phyloP scores from a whole-genome alignment of 75 land plant species.

The Chamaecyparis obtusa region DNA sequence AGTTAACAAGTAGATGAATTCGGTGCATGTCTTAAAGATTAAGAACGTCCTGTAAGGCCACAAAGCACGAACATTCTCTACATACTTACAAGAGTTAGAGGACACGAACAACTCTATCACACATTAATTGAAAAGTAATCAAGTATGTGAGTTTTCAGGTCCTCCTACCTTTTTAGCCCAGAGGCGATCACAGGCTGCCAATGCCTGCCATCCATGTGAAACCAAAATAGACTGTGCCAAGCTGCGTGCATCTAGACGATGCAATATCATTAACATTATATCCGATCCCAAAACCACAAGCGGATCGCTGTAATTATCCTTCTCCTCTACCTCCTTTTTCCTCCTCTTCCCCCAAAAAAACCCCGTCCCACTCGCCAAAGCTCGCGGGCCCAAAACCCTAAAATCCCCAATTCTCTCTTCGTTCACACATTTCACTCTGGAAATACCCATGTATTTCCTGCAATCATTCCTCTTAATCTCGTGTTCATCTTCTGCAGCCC shows the following conservation, averaged over 20 bases:
- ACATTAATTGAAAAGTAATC: neutral
- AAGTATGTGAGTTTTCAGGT: neutral
- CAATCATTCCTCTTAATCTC: neutral
- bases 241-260: conserved; percentile 66
- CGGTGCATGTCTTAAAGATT: neutral
- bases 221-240: conserved; percentile 60
- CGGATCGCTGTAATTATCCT: conserved; percentile 28
- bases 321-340: conserved; percentile 1
- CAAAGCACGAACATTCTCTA: neutral
- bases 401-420: neutral
- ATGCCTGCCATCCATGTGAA: conserved; percentile 52
- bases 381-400: neutral
- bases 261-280: conserved; percentile 37
- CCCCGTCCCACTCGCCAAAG: neutral
- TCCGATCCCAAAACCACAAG: conserved; percentile 48
- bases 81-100: neutral
- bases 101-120: neutral
- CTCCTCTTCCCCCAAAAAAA: neutral
- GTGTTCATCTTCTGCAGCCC: neutral
- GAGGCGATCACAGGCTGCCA: conserved; percentile 49
- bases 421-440: neutral
- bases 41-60: neutral
- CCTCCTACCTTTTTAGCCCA: conserved; percentile 41
- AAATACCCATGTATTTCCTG: neutral
- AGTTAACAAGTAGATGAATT: neutral